Evolutionary conservation across 106 monocot genomes (phyloP).

Genomic region (Dendrobium catenatum): DNA sequence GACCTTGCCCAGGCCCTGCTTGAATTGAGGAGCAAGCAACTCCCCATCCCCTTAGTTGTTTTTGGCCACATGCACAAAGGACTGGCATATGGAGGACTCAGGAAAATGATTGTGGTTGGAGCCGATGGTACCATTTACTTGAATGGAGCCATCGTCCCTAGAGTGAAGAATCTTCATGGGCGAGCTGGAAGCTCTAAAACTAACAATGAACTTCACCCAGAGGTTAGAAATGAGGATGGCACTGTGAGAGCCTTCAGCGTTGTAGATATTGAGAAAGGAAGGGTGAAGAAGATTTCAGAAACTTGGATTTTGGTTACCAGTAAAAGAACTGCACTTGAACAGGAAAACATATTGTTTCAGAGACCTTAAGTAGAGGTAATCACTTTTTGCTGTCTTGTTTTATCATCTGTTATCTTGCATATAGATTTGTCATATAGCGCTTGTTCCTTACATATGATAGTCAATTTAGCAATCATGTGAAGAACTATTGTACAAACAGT

Average conservation of each 20-base stretch:
- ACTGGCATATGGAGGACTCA: slow-evolving; percentile 46
- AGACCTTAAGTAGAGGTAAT: background rate
- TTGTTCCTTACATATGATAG: background rate
- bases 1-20: slow-evolving; percentile 79
- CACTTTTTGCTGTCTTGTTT: background rate
- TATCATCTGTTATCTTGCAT: no score
- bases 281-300: slow-evolving; percentile 57
- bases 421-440: background rate
- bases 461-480: background rate
- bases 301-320: slow-evolving; percentile 54
- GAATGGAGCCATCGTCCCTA: slow-evolving; percentile 88
- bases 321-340: slow-evolving; percentile 17
- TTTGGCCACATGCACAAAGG: slow-evolving; percentile 96
- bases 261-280: slow-evolving; percentile 39
- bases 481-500: no score
- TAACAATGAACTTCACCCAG: slow-evolving; percentile 8
- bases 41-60: slow-evolving; percentile 65
- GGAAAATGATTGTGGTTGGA: slow-evolving; percentile 70
- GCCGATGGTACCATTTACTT: slow-evolving; percentile 63
- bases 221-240: slow-evolving; percentile 5
- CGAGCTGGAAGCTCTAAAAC: background rate
- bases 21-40: slow-evolving; percentile 36
- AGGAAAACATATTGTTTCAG: slow-evolving; percentile 55
- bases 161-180: slow-evolving; percentile 32
- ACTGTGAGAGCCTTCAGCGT: slow-evolving; percentile 61